These are phyloP conservation scores for Curvularia spicifera DNA, from an alignment of 2,329 filamentous ascomycete species.

Conservation along the genomic window DNA sequence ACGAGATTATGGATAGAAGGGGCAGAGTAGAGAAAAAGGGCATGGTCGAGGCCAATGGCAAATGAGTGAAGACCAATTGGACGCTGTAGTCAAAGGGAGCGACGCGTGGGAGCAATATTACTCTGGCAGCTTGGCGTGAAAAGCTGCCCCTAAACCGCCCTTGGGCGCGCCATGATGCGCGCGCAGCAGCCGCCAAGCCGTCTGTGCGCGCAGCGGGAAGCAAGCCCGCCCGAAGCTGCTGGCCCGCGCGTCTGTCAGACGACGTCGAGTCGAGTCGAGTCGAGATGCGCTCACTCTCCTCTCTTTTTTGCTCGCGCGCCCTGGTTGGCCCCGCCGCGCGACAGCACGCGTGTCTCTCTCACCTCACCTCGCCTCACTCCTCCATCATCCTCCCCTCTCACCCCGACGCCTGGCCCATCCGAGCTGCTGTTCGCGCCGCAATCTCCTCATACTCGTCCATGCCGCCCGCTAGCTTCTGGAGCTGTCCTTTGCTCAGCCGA, in stretches of 20 bases:
- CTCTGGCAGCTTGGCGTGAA: slow-evolving; percentile 27
- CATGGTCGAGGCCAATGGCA: slow-evolving; percentile 19
- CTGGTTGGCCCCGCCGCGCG: background rate
- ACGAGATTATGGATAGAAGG: slow-evolving; percentile 10
- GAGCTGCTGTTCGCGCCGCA: slow-evolving; percentile 40
- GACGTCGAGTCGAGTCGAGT: slow-evolving; percentile 11
- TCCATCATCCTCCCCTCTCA: background rate
- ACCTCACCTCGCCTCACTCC: background rate
- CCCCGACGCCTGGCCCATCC: slow-evolving; percentile 6
- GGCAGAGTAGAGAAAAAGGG: slow-evolving; percentile 16
- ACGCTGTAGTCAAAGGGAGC: slow-evolving; percentile 34
- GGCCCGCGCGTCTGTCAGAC: slow-evolving; percentile 23
- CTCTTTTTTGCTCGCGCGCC: background rate
- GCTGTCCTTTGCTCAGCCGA: slow-evolving; percentile 43
- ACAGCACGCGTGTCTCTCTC: background rate
- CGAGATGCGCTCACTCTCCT: background rate
- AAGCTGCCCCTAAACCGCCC: slow-evolving; percentile 32
- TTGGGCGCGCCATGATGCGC: slow-evolving; percentile 29
- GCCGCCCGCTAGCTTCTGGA: slow-evolving; percentile 46
- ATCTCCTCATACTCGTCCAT: slow-evolving; percentile 50
- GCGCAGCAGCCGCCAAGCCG: slow-evolving; percentile 21
- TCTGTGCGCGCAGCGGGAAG: slow-evolving; percentile 27
- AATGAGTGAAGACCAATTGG: slow-evolving; percentile 24
- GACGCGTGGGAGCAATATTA: slow-evolving; percentile 33
- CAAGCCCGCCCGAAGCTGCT: slow-evolving; percentile 22